These are phyloP conservation scores for Haplosporangium sp. DNA, from an alignment of 371 early-diverging fungal genomes.

Conservation along the genomic window DNA sequence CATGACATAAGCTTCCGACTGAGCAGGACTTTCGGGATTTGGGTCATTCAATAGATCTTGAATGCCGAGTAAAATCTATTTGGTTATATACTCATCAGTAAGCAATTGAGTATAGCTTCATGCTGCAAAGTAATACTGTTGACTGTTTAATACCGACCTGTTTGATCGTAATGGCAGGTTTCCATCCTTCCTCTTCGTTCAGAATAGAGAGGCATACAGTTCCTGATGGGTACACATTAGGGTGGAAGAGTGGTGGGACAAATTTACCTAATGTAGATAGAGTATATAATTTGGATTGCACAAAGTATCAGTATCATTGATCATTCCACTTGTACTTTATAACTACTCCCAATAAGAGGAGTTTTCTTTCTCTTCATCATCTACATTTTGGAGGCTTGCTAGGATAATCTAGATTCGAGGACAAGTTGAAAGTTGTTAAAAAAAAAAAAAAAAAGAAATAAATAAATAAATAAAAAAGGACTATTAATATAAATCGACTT, in stretches of 20 bases:
- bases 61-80: conserved; percentile 87
- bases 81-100: background rate
- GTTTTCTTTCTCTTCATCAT: too few relatives aligned
- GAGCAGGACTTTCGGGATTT: conserved; percentile 97
- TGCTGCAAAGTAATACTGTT: too few relatives aligned
- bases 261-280: conserved; percentile 75
- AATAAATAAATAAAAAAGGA: background rate
- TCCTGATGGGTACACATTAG: conserved; percentile 99
- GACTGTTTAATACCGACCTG: conserved; percentile 72
- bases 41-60: conserved; percentile 97
- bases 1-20: conserved; percentile 92
- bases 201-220: conserved; percentile 99
- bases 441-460: background rate
- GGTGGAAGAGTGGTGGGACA: conserved; percentile 95
- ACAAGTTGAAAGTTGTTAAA: background rate
- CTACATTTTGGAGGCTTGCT: conserved; percentile 89
- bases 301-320: background rate
- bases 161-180: conserved; percentile 98
- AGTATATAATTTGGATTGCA: background rate
- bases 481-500: background rate
- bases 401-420: conserved; percentile 73
- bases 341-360: background rate
- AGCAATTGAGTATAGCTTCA: background rate
- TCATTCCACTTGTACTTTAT: background rate
- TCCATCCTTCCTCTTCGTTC: conserved; percentile 97